Base-by-base conservation (phyloP, 225 moss, liverwort and hornwort species). In the Rhytidiadelphus loreus region DNA sequence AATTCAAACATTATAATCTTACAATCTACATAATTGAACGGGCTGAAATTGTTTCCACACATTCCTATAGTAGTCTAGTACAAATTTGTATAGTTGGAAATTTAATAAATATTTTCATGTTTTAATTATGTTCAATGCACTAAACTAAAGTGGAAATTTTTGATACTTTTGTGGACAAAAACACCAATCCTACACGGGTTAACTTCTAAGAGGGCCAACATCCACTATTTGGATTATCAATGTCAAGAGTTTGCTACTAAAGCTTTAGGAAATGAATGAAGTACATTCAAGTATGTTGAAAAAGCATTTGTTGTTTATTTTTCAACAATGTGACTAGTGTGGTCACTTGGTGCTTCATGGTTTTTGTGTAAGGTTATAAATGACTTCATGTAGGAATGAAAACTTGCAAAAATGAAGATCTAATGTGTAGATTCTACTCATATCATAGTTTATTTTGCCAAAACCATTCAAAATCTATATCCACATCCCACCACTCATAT, bases 131-230 rank as follows among this genome's bases (percentile, higher is more conserved):
- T 19, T 74, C 30, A 3, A 48, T 46, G 48, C 19, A 48, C 11
- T 11, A 30, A 2, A 73, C 28, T n/a, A n/a, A n/a, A 46, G 3
- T 46, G 0, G 18, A 7, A 18, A 11, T 11, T 74, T 48, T 4
- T 2, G 2, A 30, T 74, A 18, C 0, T 74, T 48, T 18, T 19
- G 4, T 46, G 1, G 4, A 46, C 28, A 46, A 8, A 8, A 43
- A 6, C 11, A 2, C 0, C 1, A 44, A 2, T 26, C 11, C 0
- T 46, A 1, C 4, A 11, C 3, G 30, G 2, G 0, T 30, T 48
- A 46, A 11, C 12, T 0, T 11, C 5, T 2, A 46, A 73, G 3
- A 24, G 28, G 28, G 3, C 5, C 28, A 72, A 5, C 16, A 44
- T 72, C 28, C 3, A 9, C 3, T 72, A 15, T 70, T 1, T 22